These are phyloP conservation scores for Ceratocystis lukuohia DNA, from an alignment of 2,329 filamentous ascomycete genomes.

Conservation along the genomic window DNA sequence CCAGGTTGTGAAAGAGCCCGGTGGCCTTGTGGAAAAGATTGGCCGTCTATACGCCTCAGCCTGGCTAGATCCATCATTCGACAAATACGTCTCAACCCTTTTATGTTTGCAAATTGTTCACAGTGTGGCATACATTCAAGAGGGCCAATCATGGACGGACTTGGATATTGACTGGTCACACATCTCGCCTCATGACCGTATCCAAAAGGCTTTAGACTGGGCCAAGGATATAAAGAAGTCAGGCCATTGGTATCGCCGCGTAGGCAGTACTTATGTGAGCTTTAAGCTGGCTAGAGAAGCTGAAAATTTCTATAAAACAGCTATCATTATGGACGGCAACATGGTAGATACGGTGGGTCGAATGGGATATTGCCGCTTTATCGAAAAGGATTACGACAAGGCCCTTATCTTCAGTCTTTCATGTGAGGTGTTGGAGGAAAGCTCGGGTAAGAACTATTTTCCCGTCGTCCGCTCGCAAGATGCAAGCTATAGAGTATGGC, in stretches of 20 bases:
- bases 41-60: constrained; percentile 30
- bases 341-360: constrained; percentile 30
- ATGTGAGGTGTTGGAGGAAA: constrained; percentile 26
- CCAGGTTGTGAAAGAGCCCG: constrained; percentile 23
- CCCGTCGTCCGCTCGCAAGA: constrained; percentile 17
- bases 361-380: constrained; percentile 31
- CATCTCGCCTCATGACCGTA: constrained; percentile 26
- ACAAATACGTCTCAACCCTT: constrained; percentile 29
- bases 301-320: constrained; percentile 28
- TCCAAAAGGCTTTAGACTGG: constrained; percentile 29
- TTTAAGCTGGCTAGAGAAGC: constrained; percentile 28
- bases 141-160: constrained; percentile 29
- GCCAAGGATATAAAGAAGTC: constrained; percentile 26
- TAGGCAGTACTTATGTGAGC: constrained; percentile 31
- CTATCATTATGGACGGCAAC: constrained; percentile 28
- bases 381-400: constrained; percentile 28
- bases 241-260: constrained; percentile 29
- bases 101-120: constrained; percentile 35
- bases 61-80: constrained; percentile 28
- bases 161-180: constrained; percentile 29
- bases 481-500: constrained; percentile 27
- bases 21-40: constrained; percentile 28
- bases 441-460: constrained; percentile 21
- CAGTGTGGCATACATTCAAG: constrained; percentile 30
- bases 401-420: constrained; percentile 28